phyloP scores from a whole-genome alignment of 371 early-diverging fungal species.

The Syncephalastrum racemosum region DNA sequence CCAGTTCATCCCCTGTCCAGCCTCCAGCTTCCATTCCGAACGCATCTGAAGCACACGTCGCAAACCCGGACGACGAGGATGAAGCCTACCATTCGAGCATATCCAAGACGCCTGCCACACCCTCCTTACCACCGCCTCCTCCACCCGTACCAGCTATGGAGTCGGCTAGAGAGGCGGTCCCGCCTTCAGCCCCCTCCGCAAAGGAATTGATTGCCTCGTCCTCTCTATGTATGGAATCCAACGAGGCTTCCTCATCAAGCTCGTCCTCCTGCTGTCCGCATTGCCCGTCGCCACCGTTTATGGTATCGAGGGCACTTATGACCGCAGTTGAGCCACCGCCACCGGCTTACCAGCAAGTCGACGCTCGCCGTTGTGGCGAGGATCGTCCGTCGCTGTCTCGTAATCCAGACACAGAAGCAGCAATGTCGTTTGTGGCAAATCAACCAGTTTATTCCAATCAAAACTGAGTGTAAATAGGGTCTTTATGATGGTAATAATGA shows the following conservation, averaged over 20 bases:
- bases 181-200: constrained; percentile 27
- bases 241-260: too few relatives aligned
- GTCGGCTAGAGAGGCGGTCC: neutral
- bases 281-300: too few relatives aligned
- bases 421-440: neutral
- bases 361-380: constrained; percentile 4
- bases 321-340: too few relatives aligned
- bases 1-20: too few relatives aligned
- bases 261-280: too few relatives aligned
- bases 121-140: neutral
- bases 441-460: too few relatives aligned
- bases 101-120: neutral
- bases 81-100: neutral
- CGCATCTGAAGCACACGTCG: neutral
- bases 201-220: constrained; percentile 10
- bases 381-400: neutral
- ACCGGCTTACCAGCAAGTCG: neutral
- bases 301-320: too few relatives aligned
- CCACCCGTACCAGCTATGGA: neutral
- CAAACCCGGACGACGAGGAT: neutral
- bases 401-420: constrained; percentile 9
- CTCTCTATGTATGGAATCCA: too few relatives aligned
- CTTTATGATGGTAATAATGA: too few relatives aligned
- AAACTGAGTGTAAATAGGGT: too few relatives aligned
- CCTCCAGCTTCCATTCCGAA: neutral